Evolutionary conservation across 148 eudicot genomes (phyloP).

Genomic region (Bassia scoparia): DNA sequence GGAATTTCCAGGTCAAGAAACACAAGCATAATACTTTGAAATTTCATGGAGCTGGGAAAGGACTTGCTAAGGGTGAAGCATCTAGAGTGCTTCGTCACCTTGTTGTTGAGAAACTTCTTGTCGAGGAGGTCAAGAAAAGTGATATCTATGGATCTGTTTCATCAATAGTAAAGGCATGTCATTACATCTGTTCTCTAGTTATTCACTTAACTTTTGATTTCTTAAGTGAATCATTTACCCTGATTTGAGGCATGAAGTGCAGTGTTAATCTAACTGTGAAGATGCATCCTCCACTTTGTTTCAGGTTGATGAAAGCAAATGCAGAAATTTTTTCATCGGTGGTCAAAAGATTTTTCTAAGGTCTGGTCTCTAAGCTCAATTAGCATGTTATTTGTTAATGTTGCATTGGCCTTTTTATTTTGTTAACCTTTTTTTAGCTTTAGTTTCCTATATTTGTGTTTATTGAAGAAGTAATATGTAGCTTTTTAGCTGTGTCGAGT

Average conservation of each 20-base stretch:
- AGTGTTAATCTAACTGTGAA: not conserved
- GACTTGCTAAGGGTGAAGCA: conserved; percentile 85
- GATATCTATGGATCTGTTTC: conserved; percentile 87
- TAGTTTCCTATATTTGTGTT: conserved; percentile 1
- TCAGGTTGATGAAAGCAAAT: conserved; percentile 75
- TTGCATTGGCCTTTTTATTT: not conserved
- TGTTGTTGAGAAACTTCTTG: conserved; percentile 73
- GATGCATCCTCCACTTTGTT: conserved; percentile 15
- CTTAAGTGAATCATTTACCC: not conserved
- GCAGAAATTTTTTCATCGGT: conserved; percentile 37
- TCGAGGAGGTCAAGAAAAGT: conserved; percentile 89
- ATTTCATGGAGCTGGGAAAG: conserved; percentile 92
- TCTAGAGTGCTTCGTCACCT: conserved; percentile 85
- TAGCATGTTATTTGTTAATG: not conserved
- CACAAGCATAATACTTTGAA: conserved; percentile 61
- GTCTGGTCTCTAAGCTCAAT: conserved; percentile 32
- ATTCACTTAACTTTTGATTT: not conserved
- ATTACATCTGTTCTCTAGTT: not conserved
- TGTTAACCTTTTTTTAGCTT: not conserved
- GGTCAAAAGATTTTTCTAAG: conserved; percentile 61
- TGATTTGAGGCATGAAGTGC: not conserved
- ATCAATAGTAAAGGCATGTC: conserved; percentile 63
- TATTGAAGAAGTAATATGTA: not conserved
- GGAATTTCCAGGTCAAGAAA: conserved; percentile 64
- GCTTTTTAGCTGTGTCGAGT: not conserved